These are phyloP conservation scores for Caulochytrium protostelioides DNA, from an alignment of 371 early-diverging fungal species.

Conservation along the genomic window DNA sequence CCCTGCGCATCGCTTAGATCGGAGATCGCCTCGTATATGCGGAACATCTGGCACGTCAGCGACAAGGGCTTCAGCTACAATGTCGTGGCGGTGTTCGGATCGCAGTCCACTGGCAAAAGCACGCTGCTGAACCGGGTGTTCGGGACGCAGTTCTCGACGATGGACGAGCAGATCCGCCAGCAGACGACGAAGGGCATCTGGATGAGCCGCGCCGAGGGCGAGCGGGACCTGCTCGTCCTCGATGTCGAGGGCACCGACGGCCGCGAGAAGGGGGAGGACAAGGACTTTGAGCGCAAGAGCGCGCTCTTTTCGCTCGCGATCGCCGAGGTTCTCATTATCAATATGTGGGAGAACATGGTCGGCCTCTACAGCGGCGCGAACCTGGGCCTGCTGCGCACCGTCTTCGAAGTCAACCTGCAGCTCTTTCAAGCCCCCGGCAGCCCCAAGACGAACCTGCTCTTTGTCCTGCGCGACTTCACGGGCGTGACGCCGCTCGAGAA, in stretches of 20 bases:
- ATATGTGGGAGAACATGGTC: constrained; percentile 93
- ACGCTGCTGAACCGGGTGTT: constrained; percentile 86
- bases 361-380: constrained; percentile 97
- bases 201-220: constrained; percentile 56
- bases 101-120: constrained; percentile 95
- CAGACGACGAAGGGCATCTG: constrained; percentile 96
- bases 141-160: constrained; percentile 79
- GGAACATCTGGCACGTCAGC: constrained; percentile 52
- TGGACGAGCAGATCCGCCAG: constrained; percentile 68
- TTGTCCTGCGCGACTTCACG: constrained; percentile 89
- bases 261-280: constrained; percentile 92
- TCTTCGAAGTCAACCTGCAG: constrained; percentile 91
- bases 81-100: constrained; percentile 91
- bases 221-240: constrained; percentile 68
- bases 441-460: constrained; percentile 69
- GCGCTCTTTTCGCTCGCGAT: constrained; percentile 91
- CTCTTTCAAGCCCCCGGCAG: constrained; percentile 52
- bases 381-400: constrained; percentile 94
- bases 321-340: constrained; percentile 82
- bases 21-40: constrained; percentile 20
- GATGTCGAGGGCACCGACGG: constrained; percentile 98
- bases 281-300: constrained; percentile 94
- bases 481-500: constrained; percentile 65
- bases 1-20: neutral
- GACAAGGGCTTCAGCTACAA: constrained; percentile 84